A percentile compares a stretch with the other conserved stretches of the same genome.
phyloP scores from a whole-genome alignment of 352 stramenopile genomes.

The Thalassiosira livingstoniorum region DNA sequence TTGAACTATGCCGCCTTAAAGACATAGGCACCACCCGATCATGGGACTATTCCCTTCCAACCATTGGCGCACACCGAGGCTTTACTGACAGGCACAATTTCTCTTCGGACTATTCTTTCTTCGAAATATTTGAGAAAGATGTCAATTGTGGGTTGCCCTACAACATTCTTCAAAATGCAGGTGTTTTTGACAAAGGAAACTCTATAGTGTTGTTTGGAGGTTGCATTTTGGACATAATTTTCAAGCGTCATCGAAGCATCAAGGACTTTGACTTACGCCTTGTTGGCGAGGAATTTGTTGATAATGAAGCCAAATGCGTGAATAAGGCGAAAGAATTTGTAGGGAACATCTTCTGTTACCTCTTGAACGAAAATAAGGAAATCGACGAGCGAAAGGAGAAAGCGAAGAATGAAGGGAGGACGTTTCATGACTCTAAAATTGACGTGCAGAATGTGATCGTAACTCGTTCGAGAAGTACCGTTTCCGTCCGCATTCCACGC shows the following conservation, averaged over 20 bases:
- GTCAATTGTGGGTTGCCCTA: constrained; percentile 32
- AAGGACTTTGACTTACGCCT: constrained; percentile 45
- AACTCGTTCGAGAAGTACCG: constrained; percentile 25
- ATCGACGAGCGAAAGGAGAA: constrained; percentile 17
- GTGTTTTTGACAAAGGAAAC: constrained; percentile 22
- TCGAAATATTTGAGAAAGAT: constrained; percentile 30
- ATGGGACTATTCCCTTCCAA: constrained; percentile 40
- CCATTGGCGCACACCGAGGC: neutral
- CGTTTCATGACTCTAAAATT: constrained; percentile 3
- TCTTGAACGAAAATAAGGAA: constrained; percentile 33
- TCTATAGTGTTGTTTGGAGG: constrained; percentile 32
- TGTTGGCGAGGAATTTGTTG: constrained; percentile 26
- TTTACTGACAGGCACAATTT: constrained; percentile 41
- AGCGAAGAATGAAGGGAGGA: constrained; percentile 1
- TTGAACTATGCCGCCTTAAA: constrained; percentile 14
- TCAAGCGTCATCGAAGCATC: constrained; percentile 16
- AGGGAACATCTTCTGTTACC: constrained; percentile 16
- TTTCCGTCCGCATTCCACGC: constrained; percentile 25
- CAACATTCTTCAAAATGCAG: constrained; percentile 22
- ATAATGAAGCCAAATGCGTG: constrained; percentile 34
- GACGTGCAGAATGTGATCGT: constrained; percentile 36
- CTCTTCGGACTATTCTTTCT: constrained; percentile 39
- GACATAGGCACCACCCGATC: constrained; percentile 26
- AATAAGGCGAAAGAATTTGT: constrained; percentile 36
- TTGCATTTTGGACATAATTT: constrained; percentile 38